These are phyloP conservation scores for Glycine tomentella DNA, from an alignment of 306 rosid species.

Conservation along the genomic window DNA sequence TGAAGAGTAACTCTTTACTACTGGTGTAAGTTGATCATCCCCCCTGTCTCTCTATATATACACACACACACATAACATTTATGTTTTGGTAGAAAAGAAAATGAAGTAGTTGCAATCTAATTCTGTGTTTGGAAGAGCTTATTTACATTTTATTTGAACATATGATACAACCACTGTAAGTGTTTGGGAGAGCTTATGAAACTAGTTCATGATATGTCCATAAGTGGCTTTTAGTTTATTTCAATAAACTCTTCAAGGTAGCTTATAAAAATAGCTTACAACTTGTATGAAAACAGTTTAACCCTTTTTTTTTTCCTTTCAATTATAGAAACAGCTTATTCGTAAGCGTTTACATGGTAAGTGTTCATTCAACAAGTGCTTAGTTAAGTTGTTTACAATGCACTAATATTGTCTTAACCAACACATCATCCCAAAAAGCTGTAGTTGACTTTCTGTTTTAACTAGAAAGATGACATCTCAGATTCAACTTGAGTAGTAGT, in stretches of 20 bases:
- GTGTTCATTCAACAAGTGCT: background rate
- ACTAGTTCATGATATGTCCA: background rate
- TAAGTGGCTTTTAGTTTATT: background rate
- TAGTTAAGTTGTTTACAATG: background rate
- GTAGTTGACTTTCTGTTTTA: slow-evolving; percentile 1
- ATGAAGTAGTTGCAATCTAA: slow-evolving; percentile 36
- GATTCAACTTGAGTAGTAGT: slow-evolving; percentile 16
- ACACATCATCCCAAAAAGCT: slow-evolving; percentile 20
- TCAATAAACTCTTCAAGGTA: background rate
- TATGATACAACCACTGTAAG: background rate
- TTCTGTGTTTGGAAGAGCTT: background rate
- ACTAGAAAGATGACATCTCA: background rate
- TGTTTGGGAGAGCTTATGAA: background rate
- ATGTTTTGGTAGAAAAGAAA: no score
- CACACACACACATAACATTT: no score
- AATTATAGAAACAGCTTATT: background rate
- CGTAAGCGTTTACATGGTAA: background rate
- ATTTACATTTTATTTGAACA: background rate
- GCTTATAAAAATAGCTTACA: background rate
- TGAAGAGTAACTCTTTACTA: no score
- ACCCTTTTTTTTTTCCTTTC: background rate
- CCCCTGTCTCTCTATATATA: no score
- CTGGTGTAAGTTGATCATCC: no score
- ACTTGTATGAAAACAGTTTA: background rate
- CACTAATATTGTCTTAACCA: slow-evolving; percentile 1